Evolutionary conservation across 176 grass and related monocot species (phyloP).

Genomic region (Typha latifolia): DNA sequence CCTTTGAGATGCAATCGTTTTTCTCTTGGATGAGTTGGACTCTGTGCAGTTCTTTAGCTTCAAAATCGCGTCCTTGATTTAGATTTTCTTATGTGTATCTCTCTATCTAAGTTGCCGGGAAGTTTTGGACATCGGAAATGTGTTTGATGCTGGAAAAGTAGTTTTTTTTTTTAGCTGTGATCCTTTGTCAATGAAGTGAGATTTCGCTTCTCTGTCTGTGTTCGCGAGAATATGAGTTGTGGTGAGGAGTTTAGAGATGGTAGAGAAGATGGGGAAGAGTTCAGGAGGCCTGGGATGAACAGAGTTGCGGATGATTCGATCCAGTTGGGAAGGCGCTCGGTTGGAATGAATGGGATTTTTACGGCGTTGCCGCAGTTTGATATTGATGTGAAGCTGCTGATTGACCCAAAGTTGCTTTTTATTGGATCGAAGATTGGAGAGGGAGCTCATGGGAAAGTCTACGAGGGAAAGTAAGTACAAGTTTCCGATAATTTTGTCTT

Average conservation of each 20-base stretch:
- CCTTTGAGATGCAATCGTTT: neutral
- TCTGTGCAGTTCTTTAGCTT: too few relatives aligned
- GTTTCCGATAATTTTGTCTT: neutral
- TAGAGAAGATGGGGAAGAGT: slow-evolving; percentile 13
- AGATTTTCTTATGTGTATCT: too few relatives aligned
- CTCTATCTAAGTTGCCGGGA: too few relatives aligned
- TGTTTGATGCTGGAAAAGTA: neutral
- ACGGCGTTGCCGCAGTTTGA: slow-evolving; percentile 14
- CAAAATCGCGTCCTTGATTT: too few relatives aligned
- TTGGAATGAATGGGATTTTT: slow-evolving; percentile 18
- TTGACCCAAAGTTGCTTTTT: slow-evolving; percentile 40
- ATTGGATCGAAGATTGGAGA: slow-evolving; percentile 49
- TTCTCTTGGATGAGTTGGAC: too few relatives aligned
- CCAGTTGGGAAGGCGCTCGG: slow-evolving; percentile 18
- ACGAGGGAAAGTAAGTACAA: slow-evolving; percentile 45
- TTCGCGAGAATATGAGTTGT: slow-evolving; percentile 11
- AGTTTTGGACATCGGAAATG: too few relatives aligned
- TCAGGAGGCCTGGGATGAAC: slow-evolving; percentile 7
- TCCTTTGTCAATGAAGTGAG: neutral
- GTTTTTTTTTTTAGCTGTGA: neutral
- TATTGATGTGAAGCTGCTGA: slow-evolving; percentile 36
- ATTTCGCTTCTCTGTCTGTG: neutral
- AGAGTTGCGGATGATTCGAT: slow-evolving; percentile 31
- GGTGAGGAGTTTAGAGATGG: slow-evolving; percentile 9
- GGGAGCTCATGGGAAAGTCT: slow-evolving; percentile 54